Base-by-base conservation (phyloP, 1,284 basidiomycete species). In the Rhizopogon parksii region DNA sequence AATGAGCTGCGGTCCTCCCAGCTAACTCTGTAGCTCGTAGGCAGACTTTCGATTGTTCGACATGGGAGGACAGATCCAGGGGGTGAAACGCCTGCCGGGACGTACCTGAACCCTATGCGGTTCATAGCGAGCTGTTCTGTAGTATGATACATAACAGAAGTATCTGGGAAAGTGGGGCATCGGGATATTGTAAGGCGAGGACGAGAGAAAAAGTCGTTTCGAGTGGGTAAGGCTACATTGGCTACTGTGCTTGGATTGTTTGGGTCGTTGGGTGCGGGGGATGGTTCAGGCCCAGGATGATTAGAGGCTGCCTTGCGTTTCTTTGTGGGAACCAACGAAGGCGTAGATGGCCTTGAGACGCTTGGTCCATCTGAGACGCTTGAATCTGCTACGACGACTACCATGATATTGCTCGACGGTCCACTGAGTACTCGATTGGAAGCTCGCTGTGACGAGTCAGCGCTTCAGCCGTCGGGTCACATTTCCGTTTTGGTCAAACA, bases 1-100 rank as follows among this genome's bases (percentile, higher is more conserved):
- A 84, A 87, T 0, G 84, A 74, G 59, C 83, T 88, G 19, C 93
- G 82, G 67, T 95, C 92, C 64, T 93, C 90, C 90, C 91, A 93
- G 60, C 85, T 85, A 51, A 90, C 79, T 49, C 89, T 77, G 60
- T 76, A 83, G 2, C 68, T 68, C 1, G 77, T 74, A 0, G 90
- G 90, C 14, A 77, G 75, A 59, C 80, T 83, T 68, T 91, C 88
- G 60, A 89, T 90, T 2, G 85, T 86, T n/a, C 85, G 78, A 62
- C 84, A 89, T 7, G 84, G 78, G 3, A 80, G 66, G 7, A 71
- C 68, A 46, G 75, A 75, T 6, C 83, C 85, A 2, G 76, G 76
- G 0, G 78, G 75, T 5, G 83, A 74, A 49, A 90, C 79, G 12
- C 90, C 90, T 0, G 90, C 91, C 25, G 89, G 86, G 7, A 82